These are phyloP conservation scores for Hemisphaericaspora xylofermentans DNA, from an alignment of 1,139 yeast genomes.

Conservation along the genomic window DNA sequence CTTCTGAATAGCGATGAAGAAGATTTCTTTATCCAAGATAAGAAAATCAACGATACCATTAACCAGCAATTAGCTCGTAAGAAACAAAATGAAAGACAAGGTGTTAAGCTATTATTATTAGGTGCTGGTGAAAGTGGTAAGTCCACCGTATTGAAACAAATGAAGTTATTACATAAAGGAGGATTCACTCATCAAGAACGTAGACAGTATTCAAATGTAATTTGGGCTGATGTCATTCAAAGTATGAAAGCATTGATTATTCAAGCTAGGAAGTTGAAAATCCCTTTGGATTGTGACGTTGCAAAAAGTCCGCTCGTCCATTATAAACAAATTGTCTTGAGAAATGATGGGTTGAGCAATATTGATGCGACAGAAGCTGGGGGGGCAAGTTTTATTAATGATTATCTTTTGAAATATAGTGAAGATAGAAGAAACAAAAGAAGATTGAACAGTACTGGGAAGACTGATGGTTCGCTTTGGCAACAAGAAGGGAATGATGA, in stretches of 20 bases:
- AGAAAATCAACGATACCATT: slow-evolving; percentile 60
- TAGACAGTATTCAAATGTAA: slow-evolving; percentile 78
- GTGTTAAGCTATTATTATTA: slow-evolving; percentile 64
- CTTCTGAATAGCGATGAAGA: slow-evolving; percentile 42
- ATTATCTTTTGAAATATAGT: slow-evolving; percentile 62
- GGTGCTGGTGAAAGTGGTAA: slow-evolving; percentile 98
- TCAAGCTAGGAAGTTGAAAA: slow-evolving; percentile 64
- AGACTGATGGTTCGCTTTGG: slow-evolving; percentile 37
- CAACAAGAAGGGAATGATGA: slow-evolving; percentile 18
- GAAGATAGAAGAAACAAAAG: slow-evolving; percentile 53
- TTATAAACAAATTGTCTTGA: slow-evolving; percentile 50
- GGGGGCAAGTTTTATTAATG: slow-evolving; percentile 60
- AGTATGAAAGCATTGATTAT: slow-evolving; percentile 80
- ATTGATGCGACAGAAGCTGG: slow-evolving; percentile 72
- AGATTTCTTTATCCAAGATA: slow-evolving; percentile 52
- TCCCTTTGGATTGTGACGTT: slow-evolving; percentile 61
- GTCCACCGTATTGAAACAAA: slow-evolving; percentile 92
- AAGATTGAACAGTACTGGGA: slow-evolving; percentile 55
- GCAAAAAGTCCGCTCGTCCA: slow-evolving; percentile 42
- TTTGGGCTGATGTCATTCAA: slow-evolving; percentile 91
- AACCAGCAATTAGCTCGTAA: slow-evolving; percentile 62
- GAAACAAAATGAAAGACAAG: slow-evolving; percentile 47
- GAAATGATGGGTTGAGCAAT: slow-evolving; percentile 58
- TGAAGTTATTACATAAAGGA: slow-evolving; percentile 80
- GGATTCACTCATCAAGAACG: slow-evolving; percentile 84